Conservation (phyloP, 2,329 filamentous ascomycete genomes). For the Zymoseptoria tritici region DNA sequence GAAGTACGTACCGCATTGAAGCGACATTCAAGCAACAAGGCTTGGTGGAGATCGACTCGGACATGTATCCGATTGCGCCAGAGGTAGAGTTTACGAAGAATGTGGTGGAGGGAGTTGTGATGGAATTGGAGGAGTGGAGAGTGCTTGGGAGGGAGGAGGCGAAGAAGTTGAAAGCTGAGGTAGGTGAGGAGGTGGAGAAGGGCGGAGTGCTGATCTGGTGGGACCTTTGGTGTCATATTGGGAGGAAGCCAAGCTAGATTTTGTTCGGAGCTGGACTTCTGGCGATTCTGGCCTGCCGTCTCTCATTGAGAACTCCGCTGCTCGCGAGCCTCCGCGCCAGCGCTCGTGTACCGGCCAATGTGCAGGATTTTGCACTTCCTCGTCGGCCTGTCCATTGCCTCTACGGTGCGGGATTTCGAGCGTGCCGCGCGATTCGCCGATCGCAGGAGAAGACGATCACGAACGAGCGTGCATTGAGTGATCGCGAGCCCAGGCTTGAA, state of each 20-base stretch:
- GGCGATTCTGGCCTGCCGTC: background rate
- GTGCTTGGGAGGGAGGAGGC: constrained; percentile 2
- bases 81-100: constrained; percentile 11
- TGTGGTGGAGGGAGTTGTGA: constrained; percentile 5
- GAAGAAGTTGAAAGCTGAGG: background rate
- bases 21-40: constrained; percentile 3
- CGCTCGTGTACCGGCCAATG: background rate
- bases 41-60: constrained; percentile 10
- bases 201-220: constrained; percentile 12
- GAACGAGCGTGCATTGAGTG: too few species aligned
- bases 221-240: constrained; percentile 18
- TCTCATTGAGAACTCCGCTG: too few species aligned
- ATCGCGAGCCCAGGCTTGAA: too few species aligned
- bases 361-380: too few species aligned
- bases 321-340: background rate
- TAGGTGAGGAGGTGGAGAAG: constrained; percentile 10
- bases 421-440: too few species aligned
- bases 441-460: too few species aligned
- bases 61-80: constrained; percentile 13
- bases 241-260: constrained; percentile 6
- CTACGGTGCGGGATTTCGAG: too few species aligned
- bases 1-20: constrained; percentile 14
- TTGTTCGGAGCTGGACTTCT: background rate
- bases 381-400: too few species aligned
- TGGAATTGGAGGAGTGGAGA: constrained; percentile 5